A percentile compares a stretch with the other conserved stretches of the same genome.
Conservation (phyloP, 2,329 filamentous ascomycete genomes). For the Huntiella abstrusa region DNA sequence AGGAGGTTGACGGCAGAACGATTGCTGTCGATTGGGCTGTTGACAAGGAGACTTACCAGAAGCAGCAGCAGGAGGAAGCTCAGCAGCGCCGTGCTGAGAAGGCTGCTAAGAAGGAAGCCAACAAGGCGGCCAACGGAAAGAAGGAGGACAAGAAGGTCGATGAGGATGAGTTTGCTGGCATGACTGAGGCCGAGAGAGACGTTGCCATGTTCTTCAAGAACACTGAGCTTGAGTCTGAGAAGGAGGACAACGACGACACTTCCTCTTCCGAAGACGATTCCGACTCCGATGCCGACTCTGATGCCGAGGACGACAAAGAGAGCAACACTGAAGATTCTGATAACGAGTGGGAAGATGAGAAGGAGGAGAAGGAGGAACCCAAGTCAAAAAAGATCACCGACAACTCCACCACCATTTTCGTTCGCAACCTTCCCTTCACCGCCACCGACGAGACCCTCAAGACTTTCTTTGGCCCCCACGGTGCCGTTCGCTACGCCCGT, state of each 20-base stretch:
- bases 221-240: slow-evolving; percentile 37
- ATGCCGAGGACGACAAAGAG: slow-evolving; percentile 26
- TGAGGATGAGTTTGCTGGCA: slow-evolving; percentile 13
- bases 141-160: slow-evolving; percentile 18
- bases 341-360: slow-evolving; percentile 24
- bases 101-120: slow-evolving; percentile 17
- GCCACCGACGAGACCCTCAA: slow-evolving; percentile 67
- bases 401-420: slow-evolving; percentile 66
- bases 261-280: slow-evolving; percentile 25
- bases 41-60: slow-evolving; percentile 71
- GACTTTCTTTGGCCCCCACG: slow-evolving; percentile 74
- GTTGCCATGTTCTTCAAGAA: slow-evolving; percentile 36
- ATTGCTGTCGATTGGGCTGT: slow-evolving; percentile 95
- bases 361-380: slow-evolving; percentile 28
- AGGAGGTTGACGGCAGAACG: slow-evolving; percentile 68
- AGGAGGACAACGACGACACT: slow-evolving; percentile 30
- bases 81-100: slow-evolving; percentile 19
- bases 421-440: slow-evolving; percentile 86
- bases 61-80: slow-evolving; percentile 26
- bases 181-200: slow-evolving; percentile 23
- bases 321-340: slow-evolving; percentile 25
- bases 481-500: slow-evolving; percentile 72
- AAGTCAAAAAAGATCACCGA: slow-evolving; percentile 32
- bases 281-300: slow-evolving; percentile 24
- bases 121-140: slow-evolving; percentile 24